Evolutionary conservation across 768 basidiomycete species (phyloP), one percentile per base, ranked within the genome.

Genomic region (Cubamyces sp.): DNA sequence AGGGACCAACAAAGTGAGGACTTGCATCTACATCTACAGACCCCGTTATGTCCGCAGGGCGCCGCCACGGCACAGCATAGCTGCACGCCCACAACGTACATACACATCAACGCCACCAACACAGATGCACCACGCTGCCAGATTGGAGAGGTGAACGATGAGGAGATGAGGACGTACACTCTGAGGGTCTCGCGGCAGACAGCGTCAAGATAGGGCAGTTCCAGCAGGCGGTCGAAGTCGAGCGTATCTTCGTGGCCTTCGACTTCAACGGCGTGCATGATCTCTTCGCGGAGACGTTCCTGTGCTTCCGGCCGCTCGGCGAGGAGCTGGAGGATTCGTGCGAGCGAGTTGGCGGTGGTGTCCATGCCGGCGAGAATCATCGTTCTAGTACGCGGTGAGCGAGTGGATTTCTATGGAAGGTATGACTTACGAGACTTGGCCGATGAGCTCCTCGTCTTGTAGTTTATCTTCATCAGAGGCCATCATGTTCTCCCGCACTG

Each of bases 281-380:
- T 60, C 61, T 75, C 74, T 5, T 59, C 64, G 12, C 74, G 64
- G 6, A 74, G 64, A 19, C 62, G 68, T 9, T 66, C 66, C 51
- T 75, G 74, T 4, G 65, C 65, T 16, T 71, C 69, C 2, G 65
- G 68, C 57, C 73, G 62, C 43, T 61, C 26, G 5, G 70, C 55
- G 14, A 75, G 68, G n/a, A 69, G 53, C 37, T 73, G 62, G 8
- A 74, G 41, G 26, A 71, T 64, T 6, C 73, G 70, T 12, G 69
- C 66, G 25, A 75, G 61, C n/a, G 70, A 64, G 48, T 63, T 70
- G 14, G 74, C 70, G 18, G 73, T 73, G 3, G 73, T 75, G 55
- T 74, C 72, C 41, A 67, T 66, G 7, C 66, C 70, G 12, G 69
- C 67, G 46, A 70, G 68, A 21, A 65, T 53, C 56, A 73, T 53